Base-by-base conservation (phyloP, 1,284 basidiomycete genomes). In the Marasmius oreades region DNA sequence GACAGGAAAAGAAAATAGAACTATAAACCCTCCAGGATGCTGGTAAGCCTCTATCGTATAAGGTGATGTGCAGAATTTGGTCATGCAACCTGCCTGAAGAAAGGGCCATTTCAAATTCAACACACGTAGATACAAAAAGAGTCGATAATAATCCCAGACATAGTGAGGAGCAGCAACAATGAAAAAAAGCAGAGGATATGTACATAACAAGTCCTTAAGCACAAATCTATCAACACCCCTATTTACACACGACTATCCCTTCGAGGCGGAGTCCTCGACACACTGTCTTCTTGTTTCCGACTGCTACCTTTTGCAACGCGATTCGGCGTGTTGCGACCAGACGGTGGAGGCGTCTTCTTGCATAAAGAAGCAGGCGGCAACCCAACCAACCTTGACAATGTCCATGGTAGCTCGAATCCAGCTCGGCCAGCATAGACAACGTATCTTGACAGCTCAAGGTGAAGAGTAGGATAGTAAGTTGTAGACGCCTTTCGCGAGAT, bases 401-500 rank as follows among this genome's bases (percentile, higher is more conserved):
- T 82, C 77, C 87, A 92, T 2, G 91, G 90, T 22, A 93, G 67
- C 60, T 91, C 87, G 62, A 81, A 88, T 23, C 82, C 80, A n/a
- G 88, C 80, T 10, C 78, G 74, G 10, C 69, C 67, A 1, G 87
- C 84, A 58, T 85, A 77, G 0, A 80, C 76, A 60, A 95, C 78
- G 68, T 96, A 97, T 23, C 93, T 83, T 1, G 93, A 82, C 48
- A 98, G 77, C 71, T 97, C 95, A 47, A 97, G 85, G 69, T 98
- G 95, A 2, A 98, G 81, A 1, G 86, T 89, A 0, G 93, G 93
- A 70, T 98, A 98, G 70, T 96, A 96, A 10, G 90, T 87, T 12
- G 88, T 86, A 6, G 94, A 96, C 7, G 95, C 93, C 70, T 96
- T 96, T 54, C 95, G 88, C 1, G 93, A 84, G 43, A 95, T 92